Conservation (phyloP, 345 rosid species). For the Nephelium lappaceum region DNA sequence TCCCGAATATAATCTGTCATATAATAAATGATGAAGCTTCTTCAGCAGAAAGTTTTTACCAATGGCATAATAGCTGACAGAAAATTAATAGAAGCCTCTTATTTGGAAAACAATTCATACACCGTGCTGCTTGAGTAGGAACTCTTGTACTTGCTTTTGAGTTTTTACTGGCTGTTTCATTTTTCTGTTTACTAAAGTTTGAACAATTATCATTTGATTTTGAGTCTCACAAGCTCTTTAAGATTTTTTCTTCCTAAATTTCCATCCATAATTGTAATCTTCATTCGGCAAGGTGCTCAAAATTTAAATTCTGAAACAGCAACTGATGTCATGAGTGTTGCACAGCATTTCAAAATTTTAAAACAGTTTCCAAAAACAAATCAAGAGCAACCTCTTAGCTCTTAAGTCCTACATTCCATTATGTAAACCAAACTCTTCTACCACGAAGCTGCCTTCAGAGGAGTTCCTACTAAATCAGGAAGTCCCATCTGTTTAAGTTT, state of each 20-base stretch:
- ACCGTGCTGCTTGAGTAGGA: conserved; percentile 1
- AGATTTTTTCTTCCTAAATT: neutral
- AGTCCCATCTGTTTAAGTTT: neutral
- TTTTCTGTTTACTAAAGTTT: neutral
- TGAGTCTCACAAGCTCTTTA: neutral
- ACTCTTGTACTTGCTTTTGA: neutral
- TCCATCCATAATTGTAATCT: neutral
- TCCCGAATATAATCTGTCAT: neutral
- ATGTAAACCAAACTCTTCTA: neutral
- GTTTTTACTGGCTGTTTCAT: neutral
- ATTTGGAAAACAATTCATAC: neutral
- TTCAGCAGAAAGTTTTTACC: neutral
- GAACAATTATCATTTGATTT: neutral
- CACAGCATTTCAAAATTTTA: neutral
- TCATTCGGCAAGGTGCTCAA: neutral
- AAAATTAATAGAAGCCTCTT: neutral
- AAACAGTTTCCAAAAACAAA: too few relatives aligned
- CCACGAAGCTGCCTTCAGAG: neutral
- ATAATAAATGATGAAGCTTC: neutral
- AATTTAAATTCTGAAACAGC: too few relatives aligned
- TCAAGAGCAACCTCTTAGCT: neutral
- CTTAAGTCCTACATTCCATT: neutral
- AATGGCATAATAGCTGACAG: neutral
- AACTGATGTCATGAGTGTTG: neutral
- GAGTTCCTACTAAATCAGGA: neutral